Evolutionary conservation across 1,284 basidiomycete genomes (phyloP), one percentile per base, ranked within the genome.

Genomic region (Tremellales sp.): DNA sequence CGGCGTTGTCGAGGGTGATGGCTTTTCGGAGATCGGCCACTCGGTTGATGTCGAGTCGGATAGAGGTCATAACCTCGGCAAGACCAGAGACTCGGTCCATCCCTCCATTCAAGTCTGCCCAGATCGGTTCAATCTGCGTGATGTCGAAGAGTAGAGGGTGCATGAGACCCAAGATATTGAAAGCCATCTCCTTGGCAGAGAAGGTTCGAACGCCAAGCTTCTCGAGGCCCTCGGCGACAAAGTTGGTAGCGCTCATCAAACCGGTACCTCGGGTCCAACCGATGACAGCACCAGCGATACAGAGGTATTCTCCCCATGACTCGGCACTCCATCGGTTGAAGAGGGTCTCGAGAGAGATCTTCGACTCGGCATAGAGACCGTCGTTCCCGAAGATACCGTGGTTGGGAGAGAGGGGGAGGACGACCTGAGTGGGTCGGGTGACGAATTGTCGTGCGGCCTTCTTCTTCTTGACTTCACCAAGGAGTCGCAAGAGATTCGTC

Each of bases 231-330:
- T 95, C 88, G 35, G 95, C 90, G 46, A 97, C 85, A 44, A 87
- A 90, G 76, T 97, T 95, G 48, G 90, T 94, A 3, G 89, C 86
- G 51, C 82, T 85, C 94, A 98, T 98, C 48, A 98, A 77, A 55
- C 93, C 94, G n/a, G 95, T 98, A 39, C 94, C 94, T 60, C 92
- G 88, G 46, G 91, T 95, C 91, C 92, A 95, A 40, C 93, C 94
- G 61, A 98, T 98, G 59, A 98, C 93, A 40, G 94, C 94, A 56
- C 95, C 94, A 35, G 93, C 92, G 53, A 98, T 81, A 75, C 93
- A 97, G 40, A 98, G 81, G 73, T 98, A 98, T 75, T 97, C 92
- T 56, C 93, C 93, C 95, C 94, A 98, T 68, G 89, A 91, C 73
- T 97, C 92, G n/a, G 92, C 92, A 49, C 78, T 83, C 94, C 94